These are phyloP conservation scores for Panicum hallii DNA, from an alignment of 202 grass and related monocot genomes.

Conservation along the genomic window DNA sequence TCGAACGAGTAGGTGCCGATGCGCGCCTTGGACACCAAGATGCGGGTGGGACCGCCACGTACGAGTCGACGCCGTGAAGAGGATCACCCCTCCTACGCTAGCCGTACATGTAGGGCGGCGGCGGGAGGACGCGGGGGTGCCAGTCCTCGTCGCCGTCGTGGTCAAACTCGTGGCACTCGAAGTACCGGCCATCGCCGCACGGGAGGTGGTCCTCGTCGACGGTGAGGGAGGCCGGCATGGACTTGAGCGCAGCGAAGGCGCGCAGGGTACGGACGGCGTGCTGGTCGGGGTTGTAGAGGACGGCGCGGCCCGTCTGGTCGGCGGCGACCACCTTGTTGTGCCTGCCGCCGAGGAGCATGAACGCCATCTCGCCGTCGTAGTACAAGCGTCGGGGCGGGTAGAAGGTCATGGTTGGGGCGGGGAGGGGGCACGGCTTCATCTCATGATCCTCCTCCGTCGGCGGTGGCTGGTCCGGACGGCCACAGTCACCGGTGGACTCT, in stretches of 20 bases:
- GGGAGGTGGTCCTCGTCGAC: not conserved
- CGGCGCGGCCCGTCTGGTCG: not conserved
- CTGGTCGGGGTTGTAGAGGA: not conserved
- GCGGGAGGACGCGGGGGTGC: not conserved
- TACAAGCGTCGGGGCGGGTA: not conserved
- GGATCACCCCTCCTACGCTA: too few species aligned
- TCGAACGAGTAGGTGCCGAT: not conserved
- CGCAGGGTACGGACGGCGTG: not conserved
- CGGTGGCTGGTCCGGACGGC: not conserved
- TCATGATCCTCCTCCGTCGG: not conserved
- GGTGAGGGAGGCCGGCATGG: not conserved
- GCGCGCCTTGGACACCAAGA: too few species aligned
- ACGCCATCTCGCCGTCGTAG: not conserved
- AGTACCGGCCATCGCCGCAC: not conserved
- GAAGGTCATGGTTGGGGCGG: not conserved
- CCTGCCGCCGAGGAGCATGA: conserved; percentile 8
- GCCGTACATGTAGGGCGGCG: not conserved
- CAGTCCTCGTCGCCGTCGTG: not conserved
- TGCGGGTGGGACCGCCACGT: too few species aligned
- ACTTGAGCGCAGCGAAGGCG: not conserved
- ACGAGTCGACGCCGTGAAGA: not conserved
- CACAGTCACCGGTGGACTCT: too few species aligned
- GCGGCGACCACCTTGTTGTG: conserved; percentile 7
- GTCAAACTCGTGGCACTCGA: conserved; percentile 2
- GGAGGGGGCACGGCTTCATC: not conserved